Evolutionary conservation across 345 rosid species (phyloP).

Genomic region (Populus deltoides): DNA sequence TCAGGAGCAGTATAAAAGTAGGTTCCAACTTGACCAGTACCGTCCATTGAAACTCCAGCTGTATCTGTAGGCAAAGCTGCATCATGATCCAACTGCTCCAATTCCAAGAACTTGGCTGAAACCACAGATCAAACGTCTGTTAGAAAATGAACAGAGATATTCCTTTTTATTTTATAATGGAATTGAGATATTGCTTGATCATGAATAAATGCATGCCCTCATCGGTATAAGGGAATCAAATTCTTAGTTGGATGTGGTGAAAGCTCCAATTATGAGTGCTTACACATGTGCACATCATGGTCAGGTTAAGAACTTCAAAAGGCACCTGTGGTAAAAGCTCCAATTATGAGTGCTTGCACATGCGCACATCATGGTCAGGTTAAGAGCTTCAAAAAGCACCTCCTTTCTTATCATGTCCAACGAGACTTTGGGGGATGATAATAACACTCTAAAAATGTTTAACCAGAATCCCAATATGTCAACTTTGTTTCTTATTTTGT

Average conservation of each 20-base stretch:
- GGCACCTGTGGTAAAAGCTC: background rate
- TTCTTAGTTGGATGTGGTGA: background rate
- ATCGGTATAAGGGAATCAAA: background rate
- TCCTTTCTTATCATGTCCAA: background rate
- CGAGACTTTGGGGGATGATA: background rate
- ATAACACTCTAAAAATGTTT: background rate
- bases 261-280: background rate
- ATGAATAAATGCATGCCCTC: background rate
- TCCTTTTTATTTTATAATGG: background rate
- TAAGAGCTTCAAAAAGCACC: background rate
- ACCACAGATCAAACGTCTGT: conserved; percentile 10
- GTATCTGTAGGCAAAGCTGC: conserved; percentile 49
- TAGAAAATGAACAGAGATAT: background rate
- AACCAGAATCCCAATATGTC: background rate
- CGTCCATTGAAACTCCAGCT: conserved; percentile 69
- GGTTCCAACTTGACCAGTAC: conserved; percentile 96
- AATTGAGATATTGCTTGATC: background rate
- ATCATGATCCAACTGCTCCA: conserved; percentile 93
- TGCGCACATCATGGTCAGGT: background rate
- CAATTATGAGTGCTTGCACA: background rate
- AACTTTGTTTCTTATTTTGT: background rate
- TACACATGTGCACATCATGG: background rate
- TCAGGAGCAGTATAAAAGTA: conserved; percentile 97
- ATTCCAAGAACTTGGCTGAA: conserved; percentile 90
- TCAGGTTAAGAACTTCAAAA: background rate